Evolutionary conservation across 495 filamentous ascomycete species (phyloP), one percentile per base, ranked within the genome.

Genomic region (Aspergillus panamensis): DNA sequence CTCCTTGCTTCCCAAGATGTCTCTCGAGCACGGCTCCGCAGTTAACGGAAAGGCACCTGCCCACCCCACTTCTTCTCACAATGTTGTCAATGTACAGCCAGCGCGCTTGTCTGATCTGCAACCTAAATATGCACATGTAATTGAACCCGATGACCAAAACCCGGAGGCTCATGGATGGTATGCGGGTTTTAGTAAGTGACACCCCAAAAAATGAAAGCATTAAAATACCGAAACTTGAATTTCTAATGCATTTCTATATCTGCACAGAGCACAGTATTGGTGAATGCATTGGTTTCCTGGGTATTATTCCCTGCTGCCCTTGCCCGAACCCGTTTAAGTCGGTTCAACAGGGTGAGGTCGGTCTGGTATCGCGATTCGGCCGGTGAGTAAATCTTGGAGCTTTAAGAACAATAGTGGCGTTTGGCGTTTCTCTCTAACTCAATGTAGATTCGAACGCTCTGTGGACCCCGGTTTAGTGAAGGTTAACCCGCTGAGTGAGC

Each of bases 381-480:
- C 89, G 90, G 67, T 79, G 58, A 35, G 76, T 72, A 42, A 20
- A 20, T 29, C 20, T 20, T 12, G 7, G 4, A 33, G n/a, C 14
- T 9, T 3, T 32, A 1, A 49, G 8, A 51, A n/a, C 8, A 42
- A 31, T 8, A 12, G 3, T 25, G 39, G 19, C 30, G 31, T 3
- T 35, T 29, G 4, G 47, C 19, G 14, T 32, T 19, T 43, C 3
- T 10, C n/a, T 21, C 60, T 66, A 52, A 65, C 30, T 33, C 10
- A 19, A 29, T 48, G 8, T 58, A 79, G 76, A 47, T 97, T 98
- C 77, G 90, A 95, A 72, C 90, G 92, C 63, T 90, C 94, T 25
- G 94, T 99, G 54, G 94, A 99, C 74, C 94, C 94, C 21, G 94
- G 94, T 72, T 85, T 99, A 30, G 92, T 97, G 69, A 96, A 96